Conservation (phyloP, 139 green algal genomes). For the Bryopsis sp. region DNA sequence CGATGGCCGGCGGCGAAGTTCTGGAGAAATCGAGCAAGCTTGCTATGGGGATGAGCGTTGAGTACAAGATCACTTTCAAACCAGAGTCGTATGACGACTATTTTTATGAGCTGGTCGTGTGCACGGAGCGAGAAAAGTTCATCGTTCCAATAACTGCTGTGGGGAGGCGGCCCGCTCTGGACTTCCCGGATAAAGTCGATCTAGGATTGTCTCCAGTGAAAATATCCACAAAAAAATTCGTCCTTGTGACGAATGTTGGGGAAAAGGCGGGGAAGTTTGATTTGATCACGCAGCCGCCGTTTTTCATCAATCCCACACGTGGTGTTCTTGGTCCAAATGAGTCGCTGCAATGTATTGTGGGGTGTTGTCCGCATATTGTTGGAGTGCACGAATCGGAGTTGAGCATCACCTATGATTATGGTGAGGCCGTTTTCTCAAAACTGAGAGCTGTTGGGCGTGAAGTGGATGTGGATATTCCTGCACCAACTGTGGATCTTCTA, state of each 20-base stretch:
- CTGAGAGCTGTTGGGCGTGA: slow-evolving; percentile 40
- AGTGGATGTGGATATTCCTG: slow-evolving; percentile 46
- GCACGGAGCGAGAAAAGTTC: slow-evolving; percentile 75
- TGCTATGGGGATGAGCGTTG: slow-evolving; percentile 66
- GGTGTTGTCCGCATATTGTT: slow-evolving; percentile 37
- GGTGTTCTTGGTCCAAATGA: slow-evolving; percentile 48
- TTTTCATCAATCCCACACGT: slow-evolving; percentile 38
- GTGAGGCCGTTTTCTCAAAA: slow-evolving; percentile 25
- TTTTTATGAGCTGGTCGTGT: slow-evolving; percentile 50
- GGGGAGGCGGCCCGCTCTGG: slow-evolving; percentile 42
- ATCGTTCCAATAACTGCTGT: slow-evolving; percentile 49
- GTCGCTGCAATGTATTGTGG: slow-evolving; percentile 39
- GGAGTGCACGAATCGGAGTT: slow-evolving; percentile 37
- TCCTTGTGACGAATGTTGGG: slow-evolving; percentile 65
- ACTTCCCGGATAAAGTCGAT: slow-evolving; percentile 56
- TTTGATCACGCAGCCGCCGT: slow-evolving; percentile 37
- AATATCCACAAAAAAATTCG: slow-evolving; percentile 24
- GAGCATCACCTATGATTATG: slow-evolving; percentile 46
- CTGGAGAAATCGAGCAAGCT: slow-evolving; percentile 47
- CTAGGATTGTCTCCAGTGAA: slow-evolving; percentile 38
- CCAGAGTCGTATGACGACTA: slow-evolving; percentile 43
- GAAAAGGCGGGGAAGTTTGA: slow-evolving; percentile 41
- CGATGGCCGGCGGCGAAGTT: slow-evolving; percentile 18
- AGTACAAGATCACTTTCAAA: slow-evolving; percentile 47
- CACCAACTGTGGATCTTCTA: slow-evolving; percentile 34